Evolutionary conservation across 345 rosid genomes (phyloP), one percentile per base, ranked within the genome.

Genomic region (Gossypium australe): DNA sequence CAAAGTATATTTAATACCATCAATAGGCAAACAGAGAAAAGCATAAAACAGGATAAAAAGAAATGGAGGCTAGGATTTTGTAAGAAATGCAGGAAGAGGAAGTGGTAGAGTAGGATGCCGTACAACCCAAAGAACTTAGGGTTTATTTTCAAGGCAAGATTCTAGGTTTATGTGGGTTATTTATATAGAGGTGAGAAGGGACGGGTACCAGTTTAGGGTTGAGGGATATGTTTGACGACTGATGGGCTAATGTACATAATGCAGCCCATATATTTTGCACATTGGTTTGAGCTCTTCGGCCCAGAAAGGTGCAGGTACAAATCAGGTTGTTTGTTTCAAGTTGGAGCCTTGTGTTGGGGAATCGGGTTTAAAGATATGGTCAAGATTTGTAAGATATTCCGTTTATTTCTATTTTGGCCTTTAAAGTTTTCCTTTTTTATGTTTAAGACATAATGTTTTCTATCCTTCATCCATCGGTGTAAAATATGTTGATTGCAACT

Each of bases 1-100:
- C 88, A 76, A 56, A 78, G 92, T 88, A 86, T 88, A 88, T 88
- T 88, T 86, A 86, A 83, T 58, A 81, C 87, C 92, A 88, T 84
- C 92, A 86, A 20, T 24, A 38, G 88, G 88, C 83, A 74, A 11
- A 20, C 1, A 11, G 41, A 34, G 41, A 22, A 48, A 61, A 64
- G 20, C 8, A 48, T 3, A 20, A 51, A n/a, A 25, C 11, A 9
- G 3, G 41, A 34, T 5, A 5, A 34, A 34, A 47, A 0, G 7
- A 10, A 29, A 24, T 14, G n/a, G 2, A 25, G 3, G 45, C 0
- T 4, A 2, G 7, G 20, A 20, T 1, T 16, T 29, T 1, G 9
- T 62, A 7, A 2, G 67, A 29, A 2, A 29, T 8, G 9, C 7
- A 12, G 10, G 4, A 7, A 34, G 1, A 34, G 18, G 7, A 3